phyloP scores from a whole-genome alignment of 2,329 filamentous ascomycete genomes.

The Camillea tinctor region DNA sequence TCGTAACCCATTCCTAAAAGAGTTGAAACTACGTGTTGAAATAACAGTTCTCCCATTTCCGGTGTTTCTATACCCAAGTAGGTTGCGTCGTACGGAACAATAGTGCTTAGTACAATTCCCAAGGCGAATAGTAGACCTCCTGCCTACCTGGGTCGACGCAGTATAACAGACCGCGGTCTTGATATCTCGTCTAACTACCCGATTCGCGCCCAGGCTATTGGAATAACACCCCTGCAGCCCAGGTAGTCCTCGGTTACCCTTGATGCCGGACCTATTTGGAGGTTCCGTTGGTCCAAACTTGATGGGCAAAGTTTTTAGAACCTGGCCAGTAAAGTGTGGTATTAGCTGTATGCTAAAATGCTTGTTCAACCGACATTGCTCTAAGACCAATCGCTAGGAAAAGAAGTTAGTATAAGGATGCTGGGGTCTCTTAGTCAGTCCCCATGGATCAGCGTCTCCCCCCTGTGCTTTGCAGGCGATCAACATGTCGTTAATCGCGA shows the following conservation, averaged over 20 bases:
- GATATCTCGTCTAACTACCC: neutral
- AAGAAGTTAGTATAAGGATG: neutral
- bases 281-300: neutral
- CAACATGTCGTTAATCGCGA: neutral
- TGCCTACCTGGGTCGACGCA: neutral
- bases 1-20: no score
- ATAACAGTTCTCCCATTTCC: no score
- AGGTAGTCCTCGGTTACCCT: neutral
- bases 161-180: neutral
- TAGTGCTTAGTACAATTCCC: neutral
- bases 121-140: neutral
- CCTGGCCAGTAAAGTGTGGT: neutral
- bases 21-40: no score
- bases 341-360: neutral
- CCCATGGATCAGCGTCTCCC: neutral
- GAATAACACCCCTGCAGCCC: neutral
- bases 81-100: no score
- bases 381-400: neutral
- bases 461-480: constrained; percentile 2
- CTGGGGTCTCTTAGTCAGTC: neutral
- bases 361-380: neutral
- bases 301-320: neutral
- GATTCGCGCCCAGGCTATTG: neutral
- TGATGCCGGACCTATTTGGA: neutral
- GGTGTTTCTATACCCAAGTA: no score